These are phyloP conservation scores for Diddensiella santjacobensis DNA, from an alignment of 805 yeast genomes.

Conservation along the genomic window DNA sequence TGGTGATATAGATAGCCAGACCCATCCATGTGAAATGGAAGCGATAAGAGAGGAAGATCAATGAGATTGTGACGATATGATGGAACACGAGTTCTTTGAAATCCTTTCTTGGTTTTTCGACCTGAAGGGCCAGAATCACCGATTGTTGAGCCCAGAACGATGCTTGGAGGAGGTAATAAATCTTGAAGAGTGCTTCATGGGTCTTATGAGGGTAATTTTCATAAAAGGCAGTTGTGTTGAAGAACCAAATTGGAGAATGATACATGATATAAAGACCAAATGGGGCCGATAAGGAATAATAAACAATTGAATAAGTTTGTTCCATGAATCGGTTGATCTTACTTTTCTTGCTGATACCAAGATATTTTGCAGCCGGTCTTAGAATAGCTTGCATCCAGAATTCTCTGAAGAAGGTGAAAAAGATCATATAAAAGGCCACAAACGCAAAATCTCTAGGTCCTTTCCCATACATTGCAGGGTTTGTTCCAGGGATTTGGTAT, in stretches of 20 bases:
- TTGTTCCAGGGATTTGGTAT: conserved; percentile 57
- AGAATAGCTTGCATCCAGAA: conserved; percentile 80
- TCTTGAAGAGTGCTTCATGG: conserved; percentile 65
- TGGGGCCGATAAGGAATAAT: conserved; percentile 78
- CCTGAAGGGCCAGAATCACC: conserved; percentile 70
- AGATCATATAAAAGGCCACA: conserved; percentile 73
- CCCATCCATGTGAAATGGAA: conserved; percentile 98
- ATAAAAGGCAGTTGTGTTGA: conserved; percentile 80
- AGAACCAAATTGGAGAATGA: conserved; percentile 80
- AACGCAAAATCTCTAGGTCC: conserved; percentile 80
- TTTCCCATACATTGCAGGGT: conserved; percentile 65
- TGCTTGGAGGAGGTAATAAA: conserved; percentile 86
- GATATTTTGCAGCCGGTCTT: conserved; percentile 59
- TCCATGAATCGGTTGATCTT: conserved; percentile 85
- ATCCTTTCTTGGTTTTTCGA: conserved; percentile 95
- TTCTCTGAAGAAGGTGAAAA: conserved; percentile 88
- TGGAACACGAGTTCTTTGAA: conserved; percentile 87
- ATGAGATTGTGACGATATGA: conserved; percentile 84
- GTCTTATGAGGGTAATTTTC: conserved; percentile 76
- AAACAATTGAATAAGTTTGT: conserved; percentile 80
- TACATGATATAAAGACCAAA: conserved; percentile 87
- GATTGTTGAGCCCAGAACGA: conserved; percentile 98
- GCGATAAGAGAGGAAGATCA: conserved; percentile 82
- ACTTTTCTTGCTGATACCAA: conserved; percentile 49
- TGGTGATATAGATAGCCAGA: conserved; percentile 79